Conservation (phyloP, 2,329 filamentous ascomycete species). For the Penicillium hordei region DNA sequence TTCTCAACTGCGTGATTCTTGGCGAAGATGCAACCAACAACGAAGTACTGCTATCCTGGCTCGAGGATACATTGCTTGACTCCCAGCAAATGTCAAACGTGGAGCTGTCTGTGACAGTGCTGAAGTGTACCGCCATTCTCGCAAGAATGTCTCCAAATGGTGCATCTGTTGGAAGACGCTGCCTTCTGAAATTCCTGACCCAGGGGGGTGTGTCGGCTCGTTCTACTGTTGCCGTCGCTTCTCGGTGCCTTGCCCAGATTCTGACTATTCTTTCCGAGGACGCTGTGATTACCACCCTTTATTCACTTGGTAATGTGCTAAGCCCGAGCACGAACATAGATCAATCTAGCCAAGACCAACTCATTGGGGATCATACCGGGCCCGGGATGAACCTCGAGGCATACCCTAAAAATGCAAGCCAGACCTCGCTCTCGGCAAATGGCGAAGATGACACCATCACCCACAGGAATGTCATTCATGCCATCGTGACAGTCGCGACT, state of each 20-base stretch:
- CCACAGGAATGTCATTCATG: slow-evolving; percentile 88
- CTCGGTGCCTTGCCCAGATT: slow-evolving; percentile 79
- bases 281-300: slow-evolving; percentile 89
- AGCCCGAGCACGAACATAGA: slow-evolving; percentile 65
- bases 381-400: slow-evolving; percentile 49
- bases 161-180: slow-evolving; percentile 72
- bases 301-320: slow-evolving; percentile 92
- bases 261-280: slow-evolving; percentile 84
- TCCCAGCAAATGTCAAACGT: slow-evolving; percentile 78
- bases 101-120: slow-evolving; percentile 70
- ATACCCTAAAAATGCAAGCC: slow-evolving; percentile 38
- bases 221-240: slow-evolving; percentile 71
- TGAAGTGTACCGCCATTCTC: slow-evolving; percentile 79
- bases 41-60: slow-evolving; percentile 77
- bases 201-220: slow-evolving; percentile 69
- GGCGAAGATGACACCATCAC: slow-evolving; percentile 77
- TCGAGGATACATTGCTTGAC: slow-evolving; percentile 79
- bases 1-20: slow-evolving; percentile 78
- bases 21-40: slow-evolving; percentile 78
- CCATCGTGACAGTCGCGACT: slow-evolving; percentile 85
- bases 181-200: slow-evolving; percentile 83
- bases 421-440: slow-evolving; percentile 71
- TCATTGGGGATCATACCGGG: slow-evolving; percentile 42
- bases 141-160: slow-evolving; percentile 71
- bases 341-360: slow-evolving; percentile 39